phyloP scores from a whole-genome alignment of 176 grass and related monocot species.

The Rhynchospora tenuis region DNA sequence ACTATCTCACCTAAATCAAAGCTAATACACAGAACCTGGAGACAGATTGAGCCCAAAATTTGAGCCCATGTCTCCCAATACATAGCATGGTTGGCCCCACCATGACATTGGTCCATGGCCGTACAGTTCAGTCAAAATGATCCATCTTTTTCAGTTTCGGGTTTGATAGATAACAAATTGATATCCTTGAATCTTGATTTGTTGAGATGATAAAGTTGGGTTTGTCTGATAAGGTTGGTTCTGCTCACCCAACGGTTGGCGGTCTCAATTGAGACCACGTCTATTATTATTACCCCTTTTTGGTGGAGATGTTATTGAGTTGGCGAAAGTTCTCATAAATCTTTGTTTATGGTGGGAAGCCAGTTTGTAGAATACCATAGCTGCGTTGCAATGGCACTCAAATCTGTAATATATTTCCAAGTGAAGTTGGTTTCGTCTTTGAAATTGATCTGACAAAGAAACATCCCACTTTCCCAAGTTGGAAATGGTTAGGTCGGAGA shows the following conservation, averaged over 20 bases:
- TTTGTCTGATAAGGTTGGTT: background rate
- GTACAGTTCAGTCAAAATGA: background rate
- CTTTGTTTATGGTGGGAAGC: background rate
- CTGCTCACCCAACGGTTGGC: constrained; percentile 14
- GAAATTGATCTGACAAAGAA: background rate
- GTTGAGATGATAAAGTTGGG: background rate
- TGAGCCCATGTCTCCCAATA: constrained; percentile 1
- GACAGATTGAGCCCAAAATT: constrained; percentile 4
- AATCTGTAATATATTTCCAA: background rate
- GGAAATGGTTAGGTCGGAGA: background rate
- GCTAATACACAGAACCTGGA: background rate
- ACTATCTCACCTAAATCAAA: background rate
- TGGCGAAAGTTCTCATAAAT: background rate
- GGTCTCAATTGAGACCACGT: background rate
- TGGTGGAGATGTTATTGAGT: background rate
- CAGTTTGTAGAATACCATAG: background rate
- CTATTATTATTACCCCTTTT: constrained; percentile 8
- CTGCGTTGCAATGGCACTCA: background rate
- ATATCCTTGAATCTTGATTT: background rate
- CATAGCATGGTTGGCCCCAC: background rate
- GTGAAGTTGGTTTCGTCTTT: background rate
- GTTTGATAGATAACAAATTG: background rate
- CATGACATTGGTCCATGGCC: background rate
- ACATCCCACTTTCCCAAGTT: background rate
- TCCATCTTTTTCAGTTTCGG: background rate